Percentiles rank a stretch among this genome's conserved stretches.
These are phyloP conservation scores for Dryadomyces sulphureus DNA, from an alignment of 2,329 filamentous ascomycete species.

Conservation along the genomic window DNA sequence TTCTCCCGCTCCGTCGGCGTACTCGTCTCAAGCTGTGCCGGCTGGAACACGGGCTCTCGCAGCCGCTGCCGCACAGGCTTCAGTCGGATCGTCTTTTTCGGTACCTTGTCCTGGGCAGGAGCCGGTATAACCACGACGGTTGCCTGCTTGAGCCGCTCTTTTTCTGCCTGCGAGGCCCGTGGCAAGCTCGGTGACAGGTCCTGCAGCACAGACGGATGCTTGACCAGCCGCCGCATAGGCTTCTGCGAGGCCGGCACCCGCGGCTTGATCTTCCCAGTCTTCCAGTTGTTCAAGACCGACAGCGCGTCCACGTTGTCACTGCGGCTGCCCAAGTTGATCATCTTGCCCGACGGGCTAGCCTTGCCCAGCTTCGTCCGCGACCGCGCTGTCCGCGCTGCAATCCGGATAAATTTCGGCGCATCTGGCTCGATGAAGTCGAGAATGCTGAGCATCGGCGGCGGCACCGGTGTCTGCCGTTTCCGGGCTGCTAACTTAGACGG, in stretches of 20 bases:
- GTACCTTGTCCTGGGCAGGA: too few species aligned
- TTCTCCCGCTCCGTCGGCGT: conserved; percentile 17
- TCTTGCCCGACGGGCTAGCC: conserved; percentile 37
- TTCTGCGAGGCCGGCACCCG: conserved; percentile 3
- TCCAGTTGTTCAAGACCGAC: conserved; percentile 40
- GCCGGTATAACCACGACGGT: too few species aligned
- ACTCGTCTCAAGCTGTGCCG: conserved; percentile 41
- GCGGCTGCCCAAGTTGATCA: conserved; percentile 46
- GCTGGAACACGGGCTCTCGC: conserved; percentile 11
- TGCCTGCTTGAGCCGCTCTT: not conserved
- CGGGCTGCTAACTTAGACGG: not conserved
- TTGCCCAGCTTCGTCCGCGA: conserved; percentile 33
- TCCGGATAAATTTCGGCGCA: conserved; percentile 42
- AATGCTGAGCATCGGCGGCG: conserved; percentile 39
- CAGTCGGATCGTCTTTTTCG: not conserved
- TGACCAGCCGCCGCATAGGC: not conserved
- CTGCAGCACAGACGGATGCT: not conserved
- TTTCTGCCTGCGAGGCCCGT: not conserved
- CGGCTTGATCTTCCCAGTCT: conserved; percentile 32
- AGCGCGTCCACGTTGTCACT: conserved; percentile 44
- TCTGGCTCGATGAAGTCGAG: conserved; percentile 40
- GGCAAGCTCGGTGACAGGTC: not conserved
- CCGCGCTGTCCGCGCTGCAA: conserved; percentile 44
- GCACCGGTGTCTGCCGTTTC: not conserved
- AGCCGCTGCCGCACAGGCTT: not conserved